Conservation (phyloP, 257 asterid genomes). For the Nicotiana knightiana region DNA sequence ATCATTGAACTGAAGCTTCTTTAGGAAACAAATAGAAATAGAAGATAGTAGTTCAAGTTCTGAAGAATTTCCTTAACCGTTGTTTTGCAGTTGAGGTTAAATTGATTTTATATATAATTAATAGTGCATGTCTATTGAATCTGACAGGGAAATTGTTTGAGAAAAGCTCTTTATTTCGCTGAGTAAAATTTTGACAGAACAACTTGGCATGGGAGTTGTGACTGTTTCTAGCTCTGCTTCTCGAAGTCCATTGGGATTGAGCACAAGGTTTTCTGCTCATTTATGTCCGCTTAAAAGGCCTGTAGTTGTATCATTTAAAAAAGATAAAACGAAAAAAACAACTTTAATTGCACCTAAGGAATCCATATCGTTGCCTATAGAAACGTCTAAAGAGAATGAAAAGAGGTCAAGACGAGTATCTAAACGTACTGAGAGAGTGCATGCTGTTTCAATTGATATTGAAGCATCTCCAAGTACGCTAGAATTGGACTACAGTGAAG, state of each 20-base stretch:
- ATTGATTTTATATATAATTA: not conserved
- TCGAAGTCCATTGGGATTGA: slow-evolving; percentile 32
- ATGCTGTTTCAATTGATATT: slow-evolving; percentile 39
- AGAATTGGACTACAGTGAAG: slow-evolving; percentile 75
- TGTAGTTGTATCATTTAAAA: slow-evolving; percentile 46
- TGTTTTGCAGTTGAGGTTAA: not conserved
- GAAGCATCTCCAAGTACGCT: slow-evolving; percentile 43
- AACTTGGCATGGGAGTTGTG: slow-evolving; percentile 47
- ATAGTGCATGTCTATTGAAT: not conserved
- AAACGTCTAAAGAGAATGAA: slow-evolving; percentile 38
- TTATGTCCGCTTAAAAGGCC: slow-evolving; percentile 45
- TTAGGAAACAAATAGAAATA: not conserved
- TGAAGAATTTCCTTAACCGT: not conserved
- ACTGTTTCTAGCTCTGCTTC: slow-evolving; percentile 46
- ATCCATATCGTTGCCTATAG: slow-evolving; percentile 47
- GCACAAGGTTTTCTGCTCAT: slow-evolving; percentile 28
- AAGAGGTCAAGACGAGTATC: slow-evolving; percentile 41
- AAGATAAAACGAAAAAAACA: slow-evolving; percentile 41
- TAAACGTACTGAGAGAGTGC: slow-evolving; percentile 39
- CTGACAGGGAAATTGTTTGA: not conserved
- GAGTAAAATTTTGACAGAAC: not conserved
- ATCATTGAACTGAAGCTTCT: not conserved
- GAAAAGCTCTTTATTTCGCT: not conserved
- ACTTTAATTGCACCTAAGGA: slow-evolving; percentile 51
- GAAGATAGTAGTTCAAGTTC: not conserved